These are phyloP conservation scores for Colletotrichum echinochloae DNA, from an alignment of 2,329 filamentous ascomycete species.

Conservation along the genomic window DNA sequence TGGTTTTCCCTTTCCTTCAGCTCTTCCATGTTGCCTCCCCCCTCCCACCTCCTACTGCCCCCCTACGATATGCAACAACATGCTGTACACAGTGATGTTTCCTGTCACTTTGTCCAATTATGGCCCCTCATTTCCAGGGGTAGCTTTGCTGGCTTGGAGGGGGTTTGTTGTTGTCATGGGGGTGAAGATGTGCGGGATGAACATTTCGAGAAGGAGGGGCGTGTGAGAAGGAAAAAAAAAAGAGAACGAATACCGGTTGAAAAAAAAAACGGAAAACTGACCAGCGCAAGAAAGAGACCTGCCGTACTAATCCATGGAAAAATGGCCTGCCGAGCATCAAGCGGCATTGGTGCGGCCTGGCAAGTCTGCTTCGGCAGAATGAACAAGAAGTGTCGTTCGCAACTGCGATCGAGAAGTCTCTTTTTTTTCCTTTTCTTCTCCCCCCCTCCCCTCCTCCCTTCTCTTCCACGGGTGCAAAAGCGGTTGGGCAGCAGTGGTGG, in stretches of 20 bases:
- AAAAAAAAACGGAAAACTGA: slow-evolving; percentile 22
- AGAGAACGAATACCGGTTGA: slow-evolving; percentile 7
- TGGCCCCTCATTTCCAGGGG: slow-evolving; percentile 29
- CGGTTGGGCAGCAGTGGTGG: slow-evolving; percentile 40
- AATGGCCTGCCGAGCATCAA: slow-evolving; percentile 11
- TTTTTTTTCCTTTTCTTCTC: slow-evolving; percentile 4
- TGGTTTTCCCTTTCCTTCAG: slow-evolving; percentile 2
- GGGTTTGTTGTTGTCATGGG: slow-evolving; percentile 18
- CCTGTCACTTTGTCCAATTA: slow-evolving; percentile 34
- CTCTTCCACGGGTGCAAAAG: slow-evolving; percentile 2
- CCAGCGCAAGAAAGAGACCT: slow-evolving; percentile 6
- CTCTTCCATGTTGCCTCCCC: slow-evolving; percentile 10
- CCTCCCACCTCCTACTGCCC: slow-evolving; percentile 23
- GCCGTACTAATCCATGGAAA: slow-evolving; percentile 4
- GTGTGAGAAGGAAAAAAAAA: slow-evolving; percentile 22
- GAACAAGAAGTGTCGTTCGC: slow-evolving; percentile 35
- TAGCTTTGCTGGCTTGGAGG: slow-evolving; percentile 19
- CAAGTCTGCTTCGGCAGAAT: slow-evolving; percentile 32
- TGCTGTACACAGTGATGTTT: slow-evolving; percentile 33
- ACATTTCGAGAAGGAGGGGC: slow-evolving; percentile 16
- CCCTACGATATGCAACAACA: slow-evolving; percentile 36
- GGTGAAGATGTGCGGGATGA: slow-evolving; percentile 31
- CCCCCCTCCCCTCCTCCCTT: not conserved
- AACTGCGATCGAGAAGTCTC: slow-evolving; percentile 40
- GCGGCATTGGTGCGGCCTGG: slow-evolving; percentile 21